phyloP scores from a whole-genome alignment of 2,329 filamentous ascomycete species.

The Ampelomyces quisqualis region DNA sequence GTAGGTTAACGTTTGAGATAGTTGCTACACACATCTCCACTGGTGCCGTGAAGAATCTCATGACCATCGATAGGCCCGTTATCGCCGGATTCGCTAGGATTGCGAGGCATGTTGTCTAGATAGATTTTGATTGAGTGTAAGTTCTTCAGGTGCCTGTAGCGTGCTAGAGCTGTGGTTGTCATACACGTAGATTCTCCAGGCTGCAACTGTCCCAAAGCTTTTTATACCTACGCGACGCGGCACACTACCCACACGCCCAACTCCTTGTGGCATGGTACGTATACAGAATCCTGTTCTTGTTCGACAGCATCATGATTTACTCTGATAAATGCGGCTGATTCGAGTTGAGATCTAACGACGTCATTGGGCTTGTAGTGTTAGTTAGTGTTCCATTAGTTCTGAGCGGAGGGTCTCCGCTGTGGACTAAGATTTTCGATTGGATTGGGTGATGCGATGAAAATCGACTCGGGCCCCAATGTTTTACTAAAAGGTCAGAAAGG shows the following conservation, averaged over 20 bases:
- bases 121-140: not conserved
- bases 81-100: conserved; percentile 45
- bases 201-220: not conserved
- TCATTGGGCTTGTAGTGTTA: conserved; percentile 3
- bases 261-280: not conserved
- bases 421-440: not conserved
- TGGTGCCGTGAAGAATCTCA: conserved; percentile 42
- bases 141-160: too few species aligned
- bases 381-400: conserved; percentile 5
- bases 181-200: too few species aligned
- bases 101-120: conserved; percentile 41
- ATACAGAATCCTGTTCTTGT: conserved; percentile 6
- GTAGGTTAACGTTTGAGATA: too few species aligned
- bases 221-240: conserved; percentile 1
- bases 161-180: too few species aligned
- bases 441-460: too few species aligned
- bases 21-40: conserved; percentile 35
- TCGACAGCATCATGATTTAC: not conserved
- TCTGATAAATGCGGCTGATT: conserved; percentile 2
- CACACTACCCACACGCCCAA: too few species aligned
- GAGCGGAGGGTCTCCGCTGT: conserved; percentile 3
- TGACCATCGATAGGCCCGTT: conserved; percentile 45
- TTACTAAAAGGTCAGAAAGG: too few species aligned
- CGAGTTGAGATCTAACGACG: conserved; percentile 1
- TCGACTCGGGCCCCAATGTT: too few species aligned